Conservation (phyloP, 345 rosid species). For the Cardamine resedifolia region DNA sequence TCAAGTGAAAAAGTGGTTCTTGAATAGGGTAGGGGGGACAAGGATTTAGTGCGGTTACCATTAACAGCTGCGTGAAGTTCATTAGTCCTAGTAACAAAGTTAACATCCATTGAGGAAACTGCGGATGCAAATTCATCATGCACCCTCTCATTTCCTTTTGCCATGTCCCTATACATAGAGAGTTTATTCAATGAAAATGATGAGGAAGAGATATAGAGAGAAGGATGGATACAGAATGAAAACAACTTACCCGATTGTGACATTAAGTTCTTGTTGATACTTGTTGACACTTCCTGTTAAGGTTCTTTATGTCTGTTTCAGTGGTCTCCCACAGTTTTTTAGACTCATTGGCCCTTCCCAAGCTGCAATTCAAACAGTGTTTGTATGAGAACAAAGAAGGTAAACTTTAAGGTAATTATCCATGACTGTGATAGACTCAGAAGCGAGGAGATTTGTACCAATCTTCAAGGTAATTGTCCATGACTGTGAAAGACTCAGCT, state of each 20-base stretch:
- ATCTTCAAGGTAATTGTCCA: slow-evolving; percentile 58
- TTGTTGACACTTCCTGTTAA: slow-evolving; percentile 37
- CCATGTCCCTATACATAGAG: slow-evolving; percentile 48
- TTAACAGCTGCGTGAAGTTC: slow-evolving; percentile 48
- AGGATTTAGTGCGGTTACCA: slow-evolving; percentile 45
- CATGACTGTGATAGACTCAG: too few relatives aligned
- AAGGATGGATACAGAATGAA: slow-evolving; percentile 37
- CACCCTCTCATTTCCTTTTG: slow-evolving; percentile 35
- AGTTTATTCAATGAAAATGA: background rate
- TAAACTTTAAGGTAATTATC: too few relatives aligned
- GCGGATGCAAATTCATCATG: slow-evolving; percentile 50
- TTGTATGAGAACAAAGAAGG: background rate
- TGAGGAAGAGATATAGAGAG: background rate
- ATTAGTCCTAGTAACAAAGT: slow-evolving; percentile 43
- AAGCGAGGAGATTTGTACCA: slow-evolving; percentile 45
- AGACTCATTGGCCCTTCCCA: slow-evolving; percentile 46
- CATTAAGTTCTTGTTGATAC: slow-evolving; percentile 30
- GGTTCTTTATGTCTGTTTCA: slow-evolving; percentile 38
- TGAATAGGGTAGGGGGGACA: background rate
- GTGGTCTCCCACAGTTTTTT: slow-evolving; percentile 58
- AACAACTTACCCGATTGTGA: slow-evolving; percentile 16
- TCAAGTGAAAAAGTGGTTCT: background rate
- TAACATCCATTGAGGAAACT: slow-evolving; percentile 48
- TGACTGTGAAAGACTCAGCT: slow-evolving; percentile 53
- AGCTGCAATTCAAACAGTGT: slow-evolving; percentile 45